Conservation (phyloP, 139 green algal genomes). For the Microglena sp. region DNA sequence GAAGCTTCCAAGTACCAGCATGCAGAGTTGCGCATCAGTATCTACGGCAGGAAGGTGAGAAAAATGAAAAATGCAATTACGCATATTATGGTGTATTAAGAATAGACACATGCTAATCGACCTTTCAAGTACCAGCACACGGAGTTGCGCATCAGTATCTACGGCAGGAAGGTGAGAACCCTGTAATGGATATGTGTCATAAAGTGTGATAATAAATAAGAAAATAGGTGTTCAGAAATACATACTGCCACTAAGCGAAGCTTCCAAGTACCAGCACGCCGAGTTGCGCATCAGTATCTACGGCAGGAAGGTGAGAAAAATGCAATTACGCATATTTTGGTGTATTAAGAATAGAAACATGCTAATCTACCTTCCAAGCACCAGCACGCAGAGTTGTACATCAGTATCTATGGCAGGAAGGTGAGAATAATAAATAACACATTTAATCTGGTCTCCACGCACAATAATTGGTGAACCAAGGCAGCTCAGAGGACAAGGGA, state of each 20-base stretch:
- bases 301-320: slow-evolving; percentile 46
- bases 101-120: neutral
- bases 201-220: too few relatives aligned
- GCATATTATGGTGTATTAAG: too few relatives aligned
- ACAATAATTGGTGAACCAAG: too few relatives aligned
- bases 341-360: neutral
- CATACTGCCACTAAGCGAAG: too few relatives aligned
- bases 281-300: slow-evolving; percentile 52
- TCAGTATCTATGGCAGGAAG: slow-evolving; percentile 52
- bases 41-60: slow-evolving; percentile 81
- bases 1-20: slow-evolving; percentile 89
- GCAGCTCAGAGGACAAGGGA: too few relatives aligned
- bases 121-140: neutral
- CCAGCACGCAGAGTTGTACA: slow-evolving; percentile 74
- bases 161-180: slow-evolving; percentile 73
- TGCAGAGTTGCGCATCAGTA: slow-evolving; percentile 55
- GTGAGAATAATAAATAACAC: too few relatives aligned
- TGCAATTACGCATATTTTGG: neutral
- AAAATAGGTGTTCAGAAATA: too few relatives aligned
- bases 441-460: too few relatives aligned
- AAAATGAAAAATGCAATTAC: too few relatives aligned
- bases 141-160: slow-evolving; percentile 43
- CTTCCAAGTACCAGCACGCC: slow-evolving; percentile 88
- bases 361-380: slow-evolving; percentile 66
- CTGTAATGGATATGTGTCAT: too few relatives aligned